Evolutionary conservation across 805 yeast genomes (phyloP).

Genomic region (Saccharomycopsis amapae): DNA sequence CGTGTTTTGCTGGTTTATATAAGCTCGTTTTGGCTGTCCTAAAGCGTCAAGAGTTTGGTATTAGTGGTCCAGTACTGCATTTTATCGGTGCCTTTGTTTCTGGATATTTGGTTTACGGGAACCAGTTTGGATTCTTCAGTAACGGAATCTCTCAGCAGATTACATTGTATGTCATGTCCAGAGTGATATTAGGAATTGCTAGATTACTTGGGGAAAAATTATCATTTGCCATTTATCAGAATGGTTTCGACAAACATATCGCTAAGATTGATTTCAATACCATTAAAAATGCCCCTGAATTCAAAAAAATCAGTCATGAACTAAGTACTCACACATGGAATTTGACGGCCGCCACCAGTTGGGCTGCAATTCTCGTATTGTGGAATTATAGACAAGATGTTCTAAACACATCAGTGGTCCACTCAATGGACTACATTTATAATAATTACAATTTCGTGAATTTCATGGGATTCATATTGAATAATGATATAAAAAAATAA

Average conservation of each 20-base stretch:
- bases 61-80: no score
- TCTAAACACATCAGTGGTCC: constrained; percentile 8
- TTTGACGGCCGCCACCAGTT: constrained; percentile 5
- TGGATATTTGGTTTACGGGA: constrained; percentile 16
- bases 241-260: no score
- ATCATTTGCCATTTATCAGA: background rate
- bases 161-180: constrained; percentile 12
- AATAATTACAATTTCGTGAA: background rate
- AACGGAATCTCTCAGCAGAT: constrained; percentile 16
- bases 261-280: background rate
- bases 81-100: constrained; percentile 10
- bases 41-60: background rate
- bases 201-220: constrained; percentile 12
- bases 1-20: constrained; percentile 12
- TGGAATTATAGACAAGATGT: constrained; percentile 4
- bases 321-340: constrained; percentile 9
- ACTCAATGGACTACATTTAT: constrained; percentile 18
- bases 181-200: constrained; percentile 14
- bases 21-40: constrained; percentile 2
- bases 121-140: constrained; percentile 10
- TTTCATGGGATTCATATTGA: no score
- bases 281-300: constrained; percentile 1
- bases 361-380: constrained; percentile 17
- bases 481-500: no score
- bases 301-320: background rate